Evolutionary conservation across 768 basidiomycete genomes (phyloP), one percentile per base, ranked within the genome.

Genomic region (Lentinus brumalis): DNA sequence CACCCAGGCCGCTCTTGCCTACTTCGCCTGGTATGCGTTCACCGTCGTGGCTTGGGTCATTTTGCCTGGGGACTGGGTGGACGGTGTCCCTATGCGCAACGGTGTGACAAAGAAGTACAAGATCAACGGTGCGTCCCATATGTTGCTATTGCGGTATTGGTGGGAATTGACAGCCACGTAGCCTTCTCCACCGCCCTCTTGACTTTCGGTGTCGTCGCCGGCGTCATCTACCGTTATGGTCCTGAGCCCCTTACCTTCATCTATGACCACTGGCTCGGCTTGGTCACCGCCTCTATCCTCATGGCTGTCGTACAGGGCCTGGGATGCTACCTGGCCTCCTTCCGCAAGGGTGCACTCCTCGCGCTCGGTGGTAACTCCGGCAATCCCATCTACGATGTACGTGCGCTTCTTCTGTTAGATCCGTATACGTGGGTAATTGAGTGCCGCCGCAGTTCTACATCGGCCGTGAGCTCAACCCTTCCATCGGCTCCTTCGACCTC

Each of bases 331-430:
- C 77, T 77, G 15, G 74, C 78, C 16, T 94, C 91, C 15, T 97
- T 89, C 81, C 80, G 77, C 53, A 57, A 74, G 8, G 87, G 84
- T 29, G 86, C 86, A 52, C 80, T 97, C 18, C 81, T 98, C 16
- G 95, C 97, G 1, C 79, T 92, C 9, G 95, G 94, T n/a, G 97
- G 96, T 12, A 98, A 98, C 79, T 83, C 86, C 21, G 91, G 92
- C 11, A 92, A 90, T 70, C 74, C 80, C 57, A 84, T 97, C 62
- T 98, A 98, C 73, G 96, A 99, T 71, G 96, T 96, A 65, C 52
- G 92, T 78, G n/a, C 26, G n/a, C 21, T 18, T 49, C 31, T 16
- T 3, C n/a, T 51, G 12, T 51, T 39, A 40, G n/a, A 53, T 54
- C 21, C 5, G 50, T 21, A 53, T 42, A 46, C 29, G 9, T 21